Conservation (phyloP, 2,329 filamentous ascomycete species). For the Phyllosticta capitalensis region DNA sequence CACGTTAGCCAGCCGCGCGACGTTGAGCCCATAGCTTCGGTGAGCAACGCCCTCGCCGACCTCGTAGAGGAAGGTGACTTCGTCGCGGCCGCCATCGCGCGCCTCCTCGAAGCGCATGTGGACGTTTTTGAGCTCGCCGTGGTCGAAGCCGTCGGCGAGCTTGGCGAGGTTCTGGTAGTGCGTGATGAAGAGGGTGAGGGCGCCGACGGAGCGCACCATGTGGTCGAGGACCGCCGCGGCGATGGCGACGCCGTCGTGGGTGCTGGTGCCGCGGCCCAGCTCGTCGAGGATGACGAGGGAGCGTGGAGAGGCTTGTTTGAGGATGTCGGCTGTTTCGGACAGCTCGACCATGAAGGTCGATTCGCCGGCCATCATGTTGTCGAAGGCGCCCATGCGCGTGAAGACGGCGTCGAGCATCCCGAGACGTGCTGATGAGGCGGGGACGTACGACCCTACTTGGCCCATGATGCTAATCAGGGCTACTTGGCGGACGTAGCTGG, state of each 20-base stretch:
- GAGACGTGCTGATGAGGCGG: conserved; percentile 61
- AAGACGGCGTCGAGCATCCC: conserved; percentile 86
- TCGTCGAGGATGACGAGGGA: conserved; percentile 90
- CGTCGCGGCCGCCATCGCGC: conserved; percentile 57
- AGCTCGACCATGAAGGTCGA: conserved; percentile 98
- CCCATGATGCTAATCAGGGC: conserved; percentile 89
- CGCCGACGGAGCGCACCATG: conserved; percentile 62
- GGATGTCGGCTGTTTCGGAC: conserved; percentile 80
- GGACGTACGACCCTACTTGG: conserved; percentile 90
- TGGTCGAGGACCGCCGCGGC: conserved; percentile 84
- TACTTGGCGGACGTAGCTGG: conserved; percentile 88
- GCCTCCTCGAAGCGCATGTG: conserved; percentile 73
- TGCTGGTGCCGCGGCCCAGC: conserved; percentile 84
- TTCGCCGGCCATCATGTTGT: conserved; percentile 92
- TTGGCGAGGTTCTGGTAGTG: conserved; percentile 87
- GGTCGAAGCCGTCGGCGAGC: conserved; percentile 58
- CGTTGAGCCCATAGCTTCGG: conserved; percentile 88
- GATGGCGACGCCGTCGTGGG: conserved; percentile 93
- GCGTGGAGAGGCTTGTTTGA: conserved; percentile 77
- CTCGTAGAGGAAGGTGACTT: conserved; percentile 92
- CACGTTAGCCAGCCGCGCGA: conserved; percentile 75
- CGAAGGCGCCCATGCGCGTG: conserved; percentile 90
- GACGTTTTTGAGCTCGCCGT: conserved; percentile 66
- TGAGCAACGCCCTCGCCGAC: conserved; percentile 86
- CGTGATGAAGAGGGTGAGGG: conserved; percentile 89